A percentile compares a stretch with the other conserved stretches of the same genome.
Evolutionary conservation across 2,329 filamentous ascomycete species (phyloP).

Genomic region (Cytospora schulzeri): DNA sequence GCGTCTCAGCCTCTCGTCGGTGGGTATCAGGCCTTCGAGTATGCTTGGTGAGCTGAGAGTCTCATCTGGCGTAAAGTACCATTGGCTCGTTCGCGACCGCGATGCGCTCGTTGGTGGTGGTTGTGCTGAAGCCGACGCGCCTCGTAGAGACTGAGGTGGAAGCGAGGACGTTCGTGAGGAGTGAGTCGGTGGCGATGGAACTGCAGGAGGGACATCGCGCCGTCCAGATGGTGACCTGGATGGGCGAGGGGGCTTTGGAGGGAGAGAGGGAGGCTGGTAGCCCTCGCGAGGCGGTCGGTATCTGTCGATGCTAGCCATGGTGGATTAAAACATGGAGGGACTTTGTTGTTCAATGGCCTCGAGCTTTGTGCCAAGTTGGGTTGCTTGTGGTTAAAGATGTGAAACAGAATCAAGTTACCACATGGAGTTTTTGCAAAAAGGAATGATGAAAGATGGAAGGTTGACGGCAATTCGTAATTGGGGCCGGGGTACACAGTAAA

Average conservation of each 20-base stretch:
- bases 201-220: conserved; percentile 62
- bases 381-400: background rate
- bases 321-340: conserved; percentile 30
- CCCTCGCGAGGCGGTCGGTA: conserved; percentile 60
- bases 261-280: conserved; percentile 56
- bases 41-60: conserved; percentile 81
- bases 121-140: conserved; percentile 47
- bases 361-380: background rate
- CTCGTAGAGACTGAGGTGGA: conserved; percentile 47
- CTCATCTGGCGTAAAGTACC: conserved; percentile 87
- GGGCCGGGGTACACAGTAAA: background rate
- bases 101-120: conserved; percentile 43
- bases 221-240: conserved; percentile 54
- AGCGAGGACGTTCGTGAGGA: conserved; percentile 59
- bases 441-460: conserved; percentile 9
- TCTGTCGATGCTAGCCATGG: conserved; percentile 63
- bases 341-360: conserved; percentile 13
- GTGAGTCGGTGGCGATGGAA: conserved; percentile 61
- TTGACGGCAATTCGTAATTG: background rate
- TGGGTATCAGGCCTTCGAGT: conserved; percentile 74
- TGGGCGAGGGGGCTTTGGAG: conserved; percentile 44
- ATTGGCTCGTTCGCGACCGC: conserved; percentile 61
- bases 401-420: background rate
- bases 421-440: background rate
- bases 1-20: conserved; percentile 77